Evolutionary conservation across 306 rosid species (phyloP), one percentile per base, ranked within the genome.

Genomic region (Cicer arietinum): DNA sequence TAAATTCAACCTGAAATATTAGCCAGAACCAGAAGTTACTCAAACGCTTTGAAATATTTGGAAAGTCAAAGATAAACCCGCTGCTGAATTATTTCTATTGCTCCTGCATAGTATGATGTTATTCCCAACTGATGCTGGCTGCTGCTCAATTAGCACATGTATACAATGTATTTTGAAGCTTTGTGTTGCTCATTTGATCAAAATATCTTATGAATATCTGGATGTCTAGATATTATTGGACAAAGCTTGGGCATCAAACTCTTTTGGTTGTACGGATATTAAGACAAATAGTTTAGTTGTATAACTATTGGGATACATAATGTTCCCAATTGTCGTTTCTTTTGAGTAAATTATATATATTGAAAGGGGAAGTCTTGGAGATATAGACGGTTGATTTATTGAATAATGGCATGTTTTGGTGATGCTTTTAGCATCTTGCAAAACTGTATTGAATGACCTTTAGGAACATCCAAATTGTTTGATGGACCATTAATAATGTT

Each of bases 251-350:
- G 66, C 18, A 35, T 35, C 11, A 60, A 35, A 6, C 13, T 60
- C 30, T 37, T 37, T 12, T 60, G 10, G 44, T 60, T 60, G 18
- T 12, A 12, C 5, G 41, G 4, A 59, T 30, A 59, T 30, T 59
- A 30, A 12, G 8, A 59, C 43, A 57, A 8, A 20, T 56, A 1
- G 10, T 60, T 60, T 35, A 60, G 66, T 44, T 60, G 18, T 35
- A 60, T 35, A 35, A 35, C 5, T 12, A 30, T 9, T 59, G 12
- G 44, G 66, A 60, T 60, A 13, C 16, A 47, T 5, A 14, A 47
- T 47, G 53, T 60, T 60, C 66, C 44, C 18, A 12, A 35, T 35
- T 60, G 44, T 60, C 43, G 12, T 60, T 60, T 60, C 10, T 59
- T 47, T 30, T 30, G 42, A 59, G 65, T 59, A 59, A 25, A 59